Conservation (phyloP, 2,329 filamentous ascomycete species). For the Aspergillus pseudotamarii region DNA sequence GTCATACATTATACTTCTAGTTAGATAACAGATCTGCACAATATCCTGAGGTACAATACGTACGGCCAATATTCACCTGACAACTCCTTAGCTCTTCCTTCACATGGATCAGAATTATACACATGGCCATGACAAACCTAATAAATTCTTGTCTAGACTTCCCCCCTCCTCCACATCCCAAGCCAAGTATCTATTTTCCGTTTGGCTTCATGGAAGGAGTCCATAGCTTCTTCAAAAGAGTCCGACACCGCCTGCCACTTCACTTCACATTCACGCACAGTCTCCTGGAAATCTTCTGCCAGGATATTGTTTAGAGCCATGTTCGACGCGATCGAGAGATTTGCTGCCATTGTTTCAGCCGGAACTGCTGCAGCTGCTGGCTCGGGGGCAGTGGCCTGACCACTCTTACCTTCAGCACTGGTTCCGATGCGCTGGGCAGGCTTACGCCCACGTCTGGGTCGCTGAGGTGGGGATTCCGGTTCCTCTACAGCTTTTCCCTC, state of each 20-base stretch:
- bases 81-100: neutral
- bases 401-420: neutral
- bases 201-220: slow-evolving; percentile 12
- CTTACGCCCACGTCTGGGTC: neutral
- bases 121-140: no score
- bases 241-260: slow-evolving; percentile 54
- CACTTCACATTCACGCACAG: slow-evolving; percentile 50
- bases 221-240: slow-evolving; percentile 16
- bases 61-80: neutral
- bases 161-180: slow-evolving; percentile 1
- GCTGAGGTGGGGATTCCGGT: neutral
- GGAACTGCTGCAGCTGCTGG: neutral
- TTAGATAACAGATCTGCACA: neutral
- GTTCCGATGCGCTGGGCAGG: neutral
- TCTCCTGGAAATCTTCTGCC: neutral
- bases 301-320: neutral
- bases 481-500: neutral
- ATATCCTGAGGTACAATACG: neutral
- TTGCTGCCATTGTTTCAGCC: neutral
- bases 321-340: neutral
- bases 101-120: neutral
- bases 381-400: neutral
- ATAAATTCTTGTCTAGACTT: neutral
- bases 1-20: neutral
- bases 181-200: slow-evolving; percentile 25